These are phyloP conservation scores for Aspergillus sp. DNA, from an alignment of 2,329 filamentous ascomycete genomes.

Conservation along the genomic window DNA sequence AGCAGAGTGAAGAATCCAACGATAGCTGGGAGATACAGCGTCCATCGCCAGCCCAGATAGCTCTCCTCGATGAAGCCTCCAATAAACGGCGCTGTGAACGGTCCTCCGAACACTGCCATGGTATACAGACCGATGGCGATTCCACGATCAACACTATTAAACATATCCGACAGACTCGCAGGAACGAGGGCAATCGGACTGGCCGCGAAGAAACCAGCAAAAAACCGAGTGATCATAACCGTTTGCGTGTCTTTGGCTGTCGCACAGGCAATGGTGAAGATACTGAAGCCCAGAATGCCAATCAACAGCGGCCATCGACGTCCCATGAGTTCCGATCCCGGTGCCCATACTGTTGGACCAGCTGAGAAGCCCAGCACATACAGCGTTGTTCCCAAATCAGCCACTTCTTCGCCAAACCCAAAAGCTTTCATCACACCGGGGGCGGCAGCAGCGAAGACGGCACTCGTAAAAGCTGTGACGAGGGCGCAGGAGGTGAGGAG, in stretches of 20 bases:
- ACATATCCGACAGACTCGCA: constrained; percentile 44
- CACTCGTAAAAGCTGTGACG: constrained; percentile 44
- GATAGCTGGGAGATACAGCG: constrained; percentile 44
- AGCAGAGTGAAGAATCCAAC: constrained; percentile 46
- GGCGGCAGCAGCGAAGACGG: constrained; percentile 65
- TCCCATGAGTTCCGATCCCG: constrained; percentile 55
- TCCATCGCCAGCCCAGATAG: constrained; percentile 46
- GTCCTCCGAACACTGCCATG: constrained; percentile 43
- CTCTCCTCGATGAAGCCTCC: constrained; percentile 46
- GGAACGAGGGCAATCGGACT: constrained; percentile 36
- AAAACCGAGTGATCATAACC: constrained; percentile 39
- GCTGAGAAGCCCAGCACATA: constrained; percentile 49
- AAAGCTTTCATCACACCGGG: constrained; percentile 46
- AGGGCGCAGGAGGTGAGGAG: constrained; percentile 23
- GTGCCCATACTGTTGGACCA: constrained; percentile 59
- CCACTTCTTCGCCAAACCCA: constrained; percentile 35
- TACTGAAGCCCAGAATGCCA: constrained; percentile 33
- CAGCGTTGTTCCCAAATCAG: constrained; percentile 41
- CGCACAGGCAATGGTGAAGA: constrained; percentile 44
- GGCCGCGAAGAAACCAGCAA: constrained; percentile 39
- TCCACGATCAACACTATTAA: constrained; percentile 38
- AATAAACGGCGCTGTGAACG: constrained; percentile 43
- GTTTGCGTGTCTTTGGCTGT: constrained; percentile 33
- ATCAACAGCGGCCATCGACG: constrained; percentile 48
- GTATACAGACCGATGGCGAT: constrained; percentile 42